These are phyloP conservation scores for Thelephora ganbajun DNA, from an alignment of 768 basidiomycete genomes.

Conservation along the genomic window DNA sequence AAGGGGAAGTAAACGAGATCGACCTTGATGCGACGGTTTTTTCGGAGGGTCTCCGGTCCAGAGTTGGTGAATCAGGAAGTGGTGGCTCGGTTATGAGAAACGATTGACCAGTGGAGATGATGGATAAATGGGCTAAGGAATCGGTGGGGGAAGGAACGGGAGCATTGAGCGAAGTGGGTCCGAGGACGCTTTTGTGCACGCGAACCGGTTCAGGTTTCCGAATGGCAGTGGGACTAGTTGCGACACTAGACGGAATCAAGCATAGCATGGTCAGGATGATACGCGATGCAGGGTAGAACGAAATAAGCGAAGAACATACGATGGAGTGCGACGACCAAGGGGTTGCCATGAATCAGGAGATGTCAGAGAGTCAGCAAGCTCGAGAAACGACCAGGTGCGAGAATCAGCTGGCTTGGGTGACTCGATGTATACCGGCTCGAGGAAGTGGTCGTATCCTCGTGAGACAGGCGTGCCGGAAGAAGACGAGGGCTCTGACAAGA, in stretches of 20 bases:
- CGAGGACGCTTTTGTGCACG: background rate
- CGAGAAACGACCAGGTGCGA: background rate
- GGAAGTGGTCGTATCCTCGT: too few relatives aligned
- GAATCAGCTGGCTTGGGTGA: background rate
- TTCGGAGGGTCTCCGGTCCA: background rate
- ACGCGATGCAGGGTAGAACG: too few relatives aligned
- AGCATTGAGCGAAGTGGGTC: background rate
- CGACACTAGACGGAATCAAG: too few relatives aligned
- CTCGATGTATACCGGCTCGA: background rate
- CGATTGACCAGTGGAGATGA: background rate
- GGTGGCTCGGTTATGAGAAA: background rate
- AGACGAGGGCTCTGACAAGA: conserved; percentile 26
- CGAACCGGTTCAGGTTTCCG: background rate
- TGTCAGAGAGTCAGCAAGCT: background rate
- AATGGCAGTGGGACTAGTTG: too few relatives aligned
- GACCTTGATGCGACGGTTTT: background rate
- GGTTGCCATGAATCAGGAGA: background rate
- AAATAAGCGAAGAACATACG: too few relatives aligned
- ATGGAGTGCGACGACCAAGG: background rate
- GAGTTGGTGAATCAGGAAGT: background rate
- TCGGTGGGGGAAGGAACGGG: background rate
- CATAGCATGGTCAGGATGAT: too few relatives aligned
- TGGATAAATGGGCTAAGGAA: background rate
- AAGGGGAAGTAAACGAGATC: too few relatives aligned
- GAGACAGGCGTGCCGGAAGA: conserved; percentile 9